phyloP scores from a whole-genome alignment of 371 early-diverging fungal species.

The Circinella umbellata region DNA sequence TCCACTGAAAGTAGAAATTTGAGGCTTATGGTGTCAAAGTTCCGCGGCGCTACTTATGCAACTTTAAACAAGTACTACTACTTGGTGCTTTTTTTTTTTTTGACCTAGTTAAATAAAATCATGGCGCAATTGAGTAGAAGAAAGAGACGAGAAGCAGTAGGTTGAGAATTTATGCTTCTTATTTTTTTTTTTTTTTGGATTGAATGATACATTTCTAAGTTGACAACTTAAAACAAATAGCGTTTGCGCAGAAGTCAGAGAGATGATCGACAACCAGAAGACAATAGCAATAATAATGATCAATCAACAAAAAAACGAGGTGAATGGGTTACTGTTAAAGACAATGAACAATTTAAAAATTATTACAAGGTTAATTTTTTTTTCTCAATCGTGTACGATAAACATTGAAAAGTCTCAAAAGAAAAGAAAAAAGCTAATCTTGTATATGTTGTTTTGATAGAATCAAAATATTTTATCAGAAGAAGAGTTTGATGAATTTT shows the following conservation, averaged over 20 bases:
- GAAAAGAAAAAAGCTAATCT: neutral
- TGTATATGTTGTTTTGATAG: slow-evolving; percentile 19
- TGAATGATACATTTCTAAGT: neutral
- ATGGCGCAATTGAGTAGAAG: slow-evolving; percentile 4
- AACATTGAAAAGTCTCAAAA: neutral
- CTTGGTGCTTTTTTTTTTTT: too few species aligned
- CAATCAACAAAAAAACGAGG: neutral
- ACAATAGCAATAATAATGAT: neutral
- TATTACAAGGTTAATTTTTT: slow-evolving; percentile 71
- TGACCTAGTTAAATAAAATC: neutral
- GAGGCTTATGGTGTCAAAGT: too few species aligned
- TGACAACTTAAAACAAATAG: neutral
- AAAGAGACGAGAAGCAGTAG: slow-evolving; percentile 8
- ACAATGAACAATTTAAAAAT: slow-evolving; percentile 69
- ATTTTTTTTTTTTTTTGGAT: neutral
- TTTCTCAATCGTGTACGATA: too few species aligned
- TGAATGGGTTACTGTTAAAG: slow-evolving; percentile 35
- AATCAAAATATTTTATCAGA: slow-evolving; percentile 78
- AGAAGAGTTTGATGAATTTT: slow-evolving; percentile 83
- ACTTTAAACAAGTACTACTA: too few species aligned
- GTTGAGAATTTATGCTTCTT: neutral
- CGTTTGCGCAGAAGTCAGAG: neutral
- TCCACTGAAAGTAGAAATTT: neutral
- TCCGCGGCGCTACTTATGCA: too few species aligned
- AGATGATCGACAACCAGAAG: neutral